Evolutionary conservation across 306 rosid genomes (phyloP), one percentile per base, ranked within the genome.

Genomic region (Luffa aegyptiaca): DNA sequence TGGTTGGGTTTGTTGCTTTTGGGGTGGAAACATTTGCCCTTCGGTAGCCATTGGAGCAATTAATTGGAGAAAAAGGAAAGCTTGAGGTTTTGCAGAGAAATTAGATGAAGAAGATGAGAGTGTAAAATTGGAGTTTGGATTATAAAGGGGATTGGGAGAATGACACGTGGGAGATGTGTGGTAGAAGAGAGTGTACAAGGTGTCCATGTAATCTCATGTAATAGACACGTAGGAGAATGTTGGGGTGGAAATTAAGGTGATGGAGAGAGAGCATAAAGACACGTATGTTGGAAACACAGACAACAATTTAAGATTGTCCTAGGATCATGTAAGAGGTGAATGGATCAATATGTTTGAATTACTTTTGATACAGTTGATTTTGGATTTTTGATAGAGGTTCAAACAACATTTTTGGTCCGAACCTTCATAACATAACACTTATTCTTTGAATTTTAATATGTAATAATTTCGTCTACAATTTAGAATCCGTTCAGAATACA

Each of bases 11-110:
- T 83, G 45, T 53, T 88, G 89, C 81, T 48, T 82, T 78, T 88
- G 93, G n/a, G 91, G 87, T 26, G 90, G 89, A 75, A 85, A 90
- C 81, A 79, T 82, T 4, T 81, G 8, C 37, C 83, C 82, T n/a
- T 66, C 68, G 64, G 70, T 75, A 13, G 86, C 83, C 91, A 88
- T 86, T 14, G 72, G 12, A 65, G 48, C 2, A 6, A 14, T 56
- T 35, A 36, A 5, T 36, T 26, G 31, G 31, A 26, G 31, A 26
- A 26, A 26, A 26, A 5, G 16, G 5, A 64, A 64, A 35, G 0
- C 12, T 64, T 16, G 10, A 1, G 3, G 5, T 36, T 5, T 64
- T 63, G 44, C 69, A 36, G 5, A 64, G 41, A 61, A 31, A 10
- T 5, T 11, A 26, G 35, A 51, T 12, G 56, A 61, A 26, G 20